Conservation (phyloP, 1,139 yeast species). For the Meyerozyma guilliermondii region DNA sequence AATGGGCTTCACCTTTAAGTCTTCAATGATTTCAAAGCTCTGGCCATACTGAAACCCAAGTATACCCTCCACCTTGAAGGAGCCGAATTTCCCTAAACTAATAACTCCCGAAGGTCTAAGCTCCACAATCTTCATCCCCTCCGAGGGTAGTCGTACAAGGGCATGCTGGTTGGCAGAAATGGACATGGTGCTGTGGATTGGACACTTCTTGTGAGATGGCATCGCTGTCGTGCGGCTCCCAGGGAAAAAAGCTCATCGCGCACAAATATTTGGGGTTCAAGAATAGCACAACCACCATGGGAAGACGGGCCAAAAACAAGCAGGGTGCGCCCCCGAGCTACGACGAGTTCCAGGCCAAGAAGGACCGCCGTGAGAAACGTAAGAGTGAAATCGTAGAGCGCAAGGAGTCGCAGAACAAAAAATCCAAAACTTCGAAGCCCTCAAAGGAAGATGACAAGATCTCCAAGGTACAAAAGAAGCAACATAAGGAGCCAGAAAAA, state of each 20-base stretch:
- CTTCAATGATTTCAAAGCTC: constrained; percentile 76
- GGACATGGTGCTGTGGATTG: neutral
- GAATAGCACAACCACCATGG: constrained; percentile 46
- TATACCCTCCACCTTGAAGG: constrained; percentile 68
- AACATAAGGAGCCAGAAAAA: constrained; percentile 12
- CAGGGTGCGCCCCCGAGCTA: constrained; percentile 85
- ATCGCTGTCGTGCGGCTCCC: constrained; percentile 1
- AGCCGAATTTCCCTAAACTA: constrained; percentile 86
- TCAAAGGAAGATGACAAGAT: constrained; percentile 9
- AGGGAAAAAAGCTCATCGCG: constrained; percentile 1
- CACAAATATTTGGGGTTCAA: neutral
- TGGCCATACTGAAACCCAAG: constrained; percentile 84
- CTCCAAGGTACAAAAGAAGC: constrained; percentile 23
- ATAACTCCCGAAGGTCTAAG: constrained; percentile 55
- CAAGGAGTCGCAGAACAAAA: constrained; percentile 7
- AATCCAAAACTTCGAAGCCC: constrained; percentile 9
- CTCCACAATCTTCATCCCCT: constrained; percentile 66
- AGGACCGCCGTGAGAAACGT: constrained; percentile 44
- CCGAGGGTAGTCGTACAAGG: constrained; percentile 74
- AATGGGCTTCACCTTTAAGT: constrained; percentile 47
- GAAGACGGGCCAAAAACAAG: constrained; percentile 86
- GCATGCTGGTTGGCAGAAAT: constrained; percentile 51
- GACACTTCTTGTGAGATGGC: neutral
- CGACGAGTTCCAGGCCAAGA: constrained; percentile 71
- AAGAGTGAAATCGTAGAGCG: constrained; percentile 4